phyloP scores from a whole-genome alignment of 2,329 filamentous ascomycete genomes.

The Colletotrichum chlorophyti region DNA sequence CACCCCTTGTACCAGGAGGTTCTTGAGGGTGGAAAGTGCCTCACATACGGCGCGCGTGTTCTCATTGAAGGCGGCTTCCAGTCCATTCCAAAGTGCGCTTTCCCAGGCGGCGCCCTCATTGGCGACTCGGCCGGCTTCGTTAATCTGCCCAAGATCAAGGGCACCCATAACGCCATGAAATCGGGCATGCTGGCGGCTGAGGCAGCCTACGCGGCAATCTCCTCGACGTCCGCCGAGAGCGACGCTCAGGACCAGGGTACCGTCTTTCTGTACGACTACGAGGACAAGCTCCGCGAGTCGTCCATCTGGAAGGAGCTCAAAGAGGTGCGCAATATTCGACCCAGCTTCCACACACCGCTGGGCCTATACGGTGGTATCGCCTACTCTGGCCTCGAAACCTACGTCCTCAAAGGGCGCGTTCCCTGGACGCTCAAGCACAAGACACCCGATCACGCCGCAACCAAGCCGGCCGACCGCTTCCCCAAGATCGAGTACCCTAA shows the following conservation, averaged over 20 bases:
- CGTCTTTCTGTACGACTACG: constrained; percentile 94
- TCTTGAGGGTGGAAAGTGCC: constrained; percentile 95
- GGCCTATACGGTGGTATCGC: constrained; percentile 88
- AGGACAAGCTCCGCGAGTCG: constrained; percentile 84
- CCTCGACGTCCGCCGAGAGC: constrained; percentile 26
- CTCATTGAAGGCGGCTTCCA: constrained; percentile 96
- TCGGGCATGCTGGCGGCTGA: constrained; percentile 96
- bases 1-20: constrained; percentile 88
- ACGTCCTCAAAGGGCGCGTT: constrained; percentile 79
- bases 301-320: constrained; percentile 93
- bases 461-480: constrained; percentile 79
- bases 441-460: constrained; percentile 77
- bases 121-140: constrained; percentile 96
- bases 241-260: constrained; percentile 64
- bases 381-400: constrained; percentile 94
- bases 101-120: constrained; percentile 93
- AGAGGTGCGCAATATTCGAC: constrained; percentile 96
- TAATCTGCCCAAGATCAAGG: constrained; percentile 98
- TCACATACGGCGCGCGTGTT: constrained; percentile 92
- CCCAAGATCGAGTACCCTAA: constrained; percentile 95
- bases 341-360: constrained; percentile 87
- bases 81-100: constrained; percentile 95
- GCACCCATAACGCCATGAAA: constrained; percentile 97
- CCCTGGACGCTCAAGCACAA: constrained; percentile 95
- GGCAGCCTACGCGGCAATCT: constrained; percentile 81